Evolutionary conservation across 495 filamentous ascomycete genomes (phyloP), one percentile per base, ranked within the genome.

Genomic region (Cercophora samala): DNA sequence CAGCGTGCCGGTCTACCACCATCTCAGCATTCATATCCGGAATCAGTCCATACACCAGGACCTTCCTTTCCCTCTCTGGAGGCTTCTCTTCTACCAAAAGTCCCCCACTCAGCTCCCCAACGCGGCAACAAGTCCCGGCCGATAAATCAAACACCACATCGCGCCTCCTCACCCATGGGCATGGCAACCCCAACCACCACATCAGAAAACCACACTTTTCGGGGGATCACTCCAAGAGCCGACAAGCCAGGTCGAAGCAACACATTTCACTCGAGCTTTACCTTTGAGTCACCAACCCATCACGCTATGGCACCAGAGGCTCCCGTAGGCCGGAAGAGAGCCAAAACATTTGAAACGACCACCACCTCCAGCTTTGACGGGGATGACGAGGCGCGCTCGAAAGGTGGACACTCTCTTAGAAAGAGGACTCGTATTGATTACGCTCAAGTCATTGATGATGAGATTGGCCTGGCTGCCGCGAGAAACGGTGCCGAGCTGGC

Each of bases 361-460:
- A 68, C 72, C 22, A 66, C 76, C 4, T 67, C 72, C 23, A 71
- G 71, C n/a, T 68, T 62, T 32, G 68, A 59, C 52, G 68, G 60
- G 15, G 74, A 75, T 13, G 73, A 74, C 26, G 79, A 82, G 37
- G 78, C 73, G 52, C 66, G 70, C 60, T 75, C 76, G 26, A 81
- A 75, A 63, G 81, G 81, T 42, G 82, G 82, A n/a, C 82, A 82
- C 67, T 81, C 79, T 0, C 74, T 84, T 5, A 72, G 82, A 66
- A 83, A 79, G 69, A 77, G 82, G 22, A 68, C 78, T 21, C 79
- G 78, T 32, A 73, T 83, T 21, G 79, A 84, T 58, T 84, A 83
- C 69, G 78, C 77, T 11, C 76, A 80, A 60, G 75, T 78, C 24
- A 73, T 77, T 25, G 80, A 82, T 21, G 78, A 81, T 13, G 66